Percentiles rank a stretch among this genome's conserved stretches.
Conservation (phyloP, 257 asterid genomes). For the Petunia secreta region DNA sequence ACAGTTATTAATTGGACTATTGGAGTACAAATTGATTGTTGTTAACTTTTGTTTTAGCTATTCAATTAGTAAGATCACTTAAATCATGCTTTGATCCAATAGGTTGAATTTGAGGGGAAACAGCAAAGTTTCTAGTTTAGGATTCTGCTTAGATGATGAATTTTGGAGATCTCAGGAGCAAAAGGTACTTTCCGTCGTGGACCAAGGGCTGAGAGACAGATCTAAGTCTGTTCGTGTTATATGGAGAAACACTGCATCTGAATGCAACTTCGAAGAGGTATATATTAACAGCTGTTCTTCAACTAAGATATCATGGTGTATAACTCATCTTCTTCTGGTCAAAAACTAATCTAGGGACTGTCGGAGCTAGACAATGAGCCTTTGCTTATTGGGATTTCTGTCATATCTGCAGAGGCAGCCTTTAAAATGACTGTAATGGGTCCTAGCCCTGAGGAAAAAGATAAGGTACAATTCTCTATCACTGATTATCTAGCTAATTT, state of each 20-base stretch:
- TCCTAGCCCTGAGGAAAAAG: conserved; percentile 96
- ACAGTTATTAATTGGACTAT: background rate
- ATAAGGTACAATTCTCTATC: conserved; percentile 58
- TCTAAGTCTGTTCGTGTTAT: conserved; percentile 76
- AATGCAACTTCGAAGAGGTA: conserved; percentile 72
- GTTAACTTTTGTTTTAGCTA: conserved; percentile 5
- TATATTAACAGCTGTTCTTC: conserved; percentile 31
- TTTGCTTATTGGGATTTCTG: conserved; percentile 71
- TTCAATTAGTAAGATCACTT: background rate
- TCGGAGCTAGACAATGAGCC: conserved; percentile 61
- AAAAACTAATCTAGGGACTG: conserved; percentile 62
- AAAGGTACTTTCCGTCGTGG: conserved; percentile 64
- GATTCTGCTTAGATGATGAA: conserved; percentile 91
- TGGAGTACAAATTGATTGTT: background rate
- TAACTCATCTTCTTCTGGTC: conserved; percentile 11
- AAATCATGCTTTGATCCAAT: conserved; percentile 24
- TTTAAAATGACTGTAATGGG: conserved; percentile 78
- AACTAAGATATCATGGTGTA: conserved; percentile 10
- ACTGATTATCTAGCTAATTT: conserved; percentile 19
- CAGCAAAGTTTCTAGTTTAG: conserved; percentile 53
- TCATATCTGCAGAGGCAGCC: conserved; percentile 73
- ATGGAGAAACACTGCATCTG: conserved; percentile 75
- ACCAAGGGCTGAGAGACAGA: conserved; percentile 80
- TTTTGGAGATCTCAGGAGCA: conserved; percentile 95
- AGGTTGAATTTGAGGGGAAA: conserved; percentile 83